Conservation (phyloP, 352 stramenopile genomes). For the Phytopythium helicoides region DNA sequence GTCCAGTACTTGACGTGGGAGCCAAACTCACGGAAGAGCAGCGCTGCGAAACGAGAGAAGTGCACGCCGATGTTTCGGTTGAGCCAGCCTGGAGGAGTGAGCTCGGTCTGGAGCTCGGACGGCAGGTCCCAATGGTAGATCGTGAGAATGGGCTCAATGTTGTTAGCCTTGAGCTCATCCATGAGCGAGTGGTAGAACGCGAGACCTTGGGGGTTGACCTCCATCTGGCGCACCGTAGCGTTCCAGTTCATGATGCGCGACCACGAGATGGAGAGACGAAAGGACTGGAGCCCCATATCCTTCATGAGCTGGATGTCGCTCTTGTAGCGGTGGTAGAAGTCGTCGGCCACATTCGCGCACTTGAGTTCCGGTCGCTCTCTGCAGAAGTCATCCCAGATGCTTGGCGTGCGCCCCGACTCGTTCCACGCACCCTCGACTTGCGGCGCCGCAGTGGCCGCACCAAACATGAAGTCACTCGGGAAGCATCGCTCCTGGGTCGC, state of each 20-base stretch:
- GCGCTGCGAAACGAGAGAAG: not conserved
- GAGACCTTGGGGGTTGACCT: conserved; percentile 84
- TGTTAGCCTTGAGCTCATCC: not conserved
- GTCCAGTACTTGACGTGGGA: not conserved
- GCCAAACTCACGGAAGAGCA: conserved; percentile 1
- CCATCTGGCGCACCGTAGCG: conserved; percentile 24
- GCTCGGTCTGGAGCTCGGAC: not conserved
- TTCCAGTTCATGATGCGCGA: conserved; percentile 82
- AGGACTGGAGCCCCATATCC: conserved; percentile 85
- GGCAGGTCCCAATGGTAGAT: conserved; percentile 17
- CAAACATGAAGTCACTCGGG: too few species aligned
- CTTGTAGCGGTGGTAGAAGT: too few species aligned
- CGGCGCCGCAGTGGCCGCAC: too few species aligned
- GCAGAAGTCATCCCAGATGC: too few species aligned
- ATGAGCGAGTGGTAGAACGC: conserved; percentile 47
- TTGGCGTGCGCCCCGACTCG: too few species aligned
- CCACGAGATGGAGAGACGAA: conserved; percentile 87
- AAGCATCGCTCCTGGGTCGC: too few species aligned
- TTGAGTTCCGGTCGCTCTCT: too few species aligned
- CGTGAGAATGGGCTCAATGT: conserved; percentile 38
- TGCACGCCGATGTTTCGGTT: not conserved
- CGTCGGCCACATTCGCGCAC: too few species aligned
- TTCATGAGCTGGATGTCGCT: conserved; percentile 92
- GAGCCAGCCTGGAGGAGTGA: too few species aligned
- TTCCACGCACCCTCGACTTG: too few species aligned